Evolutionary conservation across 225 moss, liverwort and hornwort genomes (phyloP).

Genomic region (Lunularia cruciata): DNA sequence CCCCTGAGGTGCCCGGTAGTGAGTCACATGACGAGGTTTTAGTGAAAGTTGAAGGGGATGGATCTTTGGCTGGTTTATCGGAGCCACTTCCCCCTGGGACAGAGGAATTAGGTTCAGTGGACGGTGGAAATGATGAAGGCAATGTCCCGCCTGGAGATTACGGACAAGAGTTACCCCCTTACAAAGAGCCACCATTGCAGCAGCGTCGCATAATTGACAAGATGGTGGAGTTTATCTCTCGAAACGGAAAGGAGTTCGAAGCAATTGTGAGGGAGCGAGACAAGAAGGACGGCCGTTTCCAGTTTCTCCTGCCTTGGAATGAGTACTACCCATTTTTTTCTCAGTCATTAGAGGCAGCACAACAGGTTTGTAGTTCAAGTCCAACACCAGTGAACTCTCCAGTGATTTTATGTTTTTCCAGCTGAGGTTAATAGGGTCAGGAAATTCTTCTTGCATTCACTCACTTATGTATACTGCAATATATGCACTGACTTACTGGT

Average conservation of each 20-base stretch:
- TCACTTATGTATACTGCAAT: no score
- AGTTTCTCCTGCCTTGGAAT: slow-evolving; percentile 49
- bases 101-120: slow-evolving; percentile 16
- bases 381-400: no score
- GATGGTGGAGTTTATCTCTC: slow-evolving; percentile 56
- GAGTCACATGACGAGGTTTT: not conserved
- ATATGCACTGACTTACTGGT: no score
- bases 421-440: no score
- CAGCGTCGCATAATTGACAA: slow-evolving; percentile 51
- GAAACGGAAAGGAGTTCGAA: slow-evolving; percentile 59
- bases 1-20: not conserved
- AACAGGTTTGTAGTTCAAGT: slow-evolving; percentile 30
- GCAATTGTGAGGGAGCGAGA: slow-evolving; percentile 55
- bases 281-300: slow-evolving; percentile 46
- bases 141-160: not conserved
- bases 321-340: slow-evolving; percentile 46
- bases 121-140: slow-evolving; percentile 6
- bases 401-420: no score
- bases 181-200: slow-evolving; percentile 46
- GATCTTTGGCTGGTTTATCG: not conserved
- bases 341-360: slow-evolving; percentile 37
- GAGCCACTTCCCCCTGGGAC: slow-evolving; percentile 47
- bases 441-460: no score
- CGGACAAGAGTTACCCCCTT: slow-evolving; percentile 22
- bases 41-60: slow-evolving; percentile 8